phyloP scores from a whole-genome alignment of 805 yeast genomes.

The Schwanniomyces occidentalis region DNA sequence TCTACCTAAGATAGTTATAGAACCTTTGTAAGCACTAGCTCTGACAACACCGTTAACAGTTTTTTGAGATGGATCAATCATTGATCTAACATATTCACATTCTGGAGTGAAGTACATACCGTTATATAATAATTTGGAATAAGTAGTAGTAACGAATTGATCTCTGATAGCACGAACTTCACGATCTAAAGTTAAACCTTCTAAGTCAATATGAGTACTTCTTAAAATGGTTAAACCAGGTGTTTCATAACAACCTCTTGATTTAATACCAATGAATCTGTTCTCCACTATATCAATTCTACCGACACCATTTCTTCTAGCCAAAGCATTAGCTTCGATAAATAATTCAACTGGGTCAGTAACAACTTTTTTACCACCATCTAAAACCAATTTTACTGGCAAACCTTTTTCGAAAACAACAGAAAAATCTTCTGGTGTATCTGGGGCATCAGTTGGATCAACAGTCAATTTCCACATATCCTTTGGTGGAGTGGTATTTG shows the following conservation, averaged over 20 bases:
- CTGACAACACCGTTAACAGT: slow-evolving; percentile 97
- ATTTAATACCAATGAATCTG: slow-evolving; percentile 97
- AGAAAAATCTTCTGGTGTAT: slow-evolving; percentile 84
- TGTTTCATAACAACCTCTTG: slow-evolving; percentile 99
- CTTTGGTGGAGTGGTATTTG: slow-evolving; percentile 98
- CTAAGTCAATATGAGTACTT: slow-evolving; percentile 91
- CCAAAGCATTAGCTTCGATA: slow-evolving; percentile 88
- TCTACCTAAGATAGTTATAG: slow-evolving; percentile 83
- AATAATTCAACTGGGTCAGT: slow-evolving; percentile 92
- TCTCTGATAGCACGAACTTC: slow-evolving; percentile 98
- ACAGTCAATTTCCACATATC: slow-evolving; percentile 99
- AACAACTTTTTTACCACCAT: slow-evolving; percentile 56
- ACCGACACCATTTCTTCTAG: slow-evolving; percentile 99
- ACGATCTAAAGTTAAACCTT: slow-evolving; percentile 95
- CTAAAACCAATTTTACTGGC: slow-evolving; percentile 78
- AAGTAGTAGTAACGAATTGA: slow-evolving; percentile 89
- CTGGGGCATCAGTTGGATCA: slow-evolving; percentile 95
- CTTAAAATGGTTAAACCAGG: slow-evolving; percentile 97
- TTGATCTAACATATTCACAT: slow-evolving; percentile 90
- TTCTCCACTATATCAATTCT: slow-evolving; percentile 98
- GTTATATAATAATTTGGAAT: slow-evolving; percentile 88
- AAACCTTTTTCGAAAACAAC: slow-evolving; percentile 83
- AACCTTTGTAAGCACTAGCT: slow-evolving; percentile 91
- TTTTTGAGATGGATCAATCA: slow-evolving; percentile 92
- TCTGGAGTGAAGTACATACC: slow-evolving; percentile 99